A percentile compares a stretch with the other conserved stretches of the same genome.
Conservation (phyloP, 2,329 filamentous ascomycete genomes). For the Verticillium nonalfalfae region DNA sequence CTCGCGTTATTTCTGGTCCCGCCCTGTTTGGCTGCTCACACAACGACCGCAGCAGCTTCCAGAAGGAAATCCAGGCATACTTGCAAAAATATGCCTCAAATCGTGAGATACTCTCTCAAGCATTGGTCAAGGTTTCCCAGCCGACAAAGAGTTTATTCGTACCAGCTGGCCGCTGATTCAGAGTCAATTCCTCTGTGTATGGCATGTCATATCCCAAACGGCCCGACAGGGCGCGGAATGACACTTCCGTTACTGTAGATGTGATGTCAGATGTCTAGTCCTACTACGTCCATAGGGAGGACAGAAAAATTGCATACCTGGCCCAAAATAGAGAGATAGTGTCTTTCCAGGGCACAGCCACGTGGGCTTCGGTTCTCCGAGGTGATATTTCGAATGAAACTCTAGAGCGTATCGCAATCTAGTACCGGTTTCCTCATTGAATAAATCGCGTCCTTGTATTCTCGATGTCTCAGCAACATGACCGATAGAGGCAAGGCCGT, state of each 20-base stretch:
- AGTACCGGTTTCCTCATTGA: conserved; percentile 11
- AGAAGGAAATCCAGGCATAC: no score
- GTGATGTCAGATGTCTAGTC: neutral
- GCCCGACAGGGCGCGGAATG: conserved; percentile 11
- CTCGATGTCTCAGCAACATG: conserved; percentile 18
- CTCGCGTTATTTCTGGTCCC: no score
- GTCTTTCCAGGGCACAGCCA: conserved; percentile 13
- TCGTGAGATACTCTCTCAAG: conserved; percentile 1
- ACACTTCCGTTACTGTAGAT: conserved; percentile 13
- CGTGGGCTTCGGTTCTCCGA: conserved; percentile 9
- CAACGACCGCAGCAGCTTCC: no score
- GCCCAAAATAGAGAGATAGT: conserved; percentile 1
- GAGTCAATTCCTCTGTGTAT: conserved; percentile 10
- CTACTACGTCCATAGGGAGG: neutral
- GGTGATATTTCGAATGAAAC: conserved; percentile 15
- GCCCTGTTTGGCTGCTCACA: no score
- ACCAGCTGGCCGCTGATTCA: conserved; percentile 11
- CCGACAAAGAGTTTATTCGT: conserved; percentile 1
- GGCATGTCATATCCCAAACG: conserved; percentile 13
- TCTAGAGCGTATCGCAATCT: conserved; percentile 15
- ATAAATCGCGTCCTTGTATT: conserved; percentile 19
- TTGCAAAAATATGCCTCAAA: no score
- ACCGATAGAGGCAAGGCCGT: conserved; percentile 16
- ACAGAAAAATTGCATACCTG: neutral
- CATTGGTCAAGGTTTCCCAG: conserved; percentile 6